These are phyloP conservation scores for Solidago caesia DNA, from an alignment of 129 eudicot species.

Conservation along the genomic window DNA sequence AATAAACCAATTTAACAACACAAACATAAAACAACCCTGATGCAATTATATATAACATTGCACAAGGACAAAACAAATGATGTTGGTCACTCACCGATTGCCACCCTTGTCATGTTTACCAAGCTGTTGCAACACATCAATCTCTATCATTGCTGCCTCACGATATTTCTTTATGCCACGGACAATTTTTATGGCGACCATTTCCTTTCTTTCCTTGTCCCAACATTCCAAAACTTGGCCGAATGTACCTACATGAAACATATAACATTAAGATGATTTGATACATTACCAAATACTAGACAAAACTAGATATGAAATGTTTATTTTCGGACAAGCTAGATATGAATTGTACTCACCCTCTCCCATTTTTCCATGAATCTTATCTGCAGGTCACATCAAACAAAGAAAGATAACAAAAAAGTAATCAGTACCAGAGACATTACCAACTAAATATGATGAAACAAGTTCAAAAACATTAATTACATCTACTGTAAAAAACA, in stretches of 20 bases:
- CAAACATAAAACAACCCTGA: constrained; percentile 37
- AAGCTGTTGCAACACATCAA: constrained; percentile 84
- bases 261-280: not conserved
- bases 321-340: too few species aligned
- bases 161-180: constrained; percentile 86
- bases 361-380: constrained; percentile 88
- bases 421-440: constrained; percentile 1
- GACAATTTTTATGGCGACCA: constrained; percentile 85
- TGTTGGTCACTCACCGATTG: constrained; percentile 63
- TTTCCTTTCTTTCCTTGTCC: constrained; percentile 80
- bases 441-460: not conserved
- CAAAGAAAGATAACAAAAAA: constrained; percentile 7
- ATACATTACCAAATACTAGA: not conserved
- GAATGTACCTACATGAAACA: constrained; percentile 56
- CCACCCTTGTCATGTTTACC: constrained; percentile 89
- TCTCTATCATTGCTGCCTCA: constrained; percentile 90
- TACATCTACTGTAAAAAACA: not conserved
- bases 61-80: not conserved
- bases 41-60: constrained; percentile 45
- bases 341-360: constrained; percentile 46
- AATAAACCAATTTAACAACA: constrained; percentile 69
- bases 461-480: not conserved
- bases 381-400: constrained; percentile 46
- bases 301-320: not conserved
- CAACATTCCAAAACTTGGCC: constrained; percentile 91